Evolutionary conservation across 2,329 filamentous ascomycete genomes (phyloP).

Genomic region (Plenodomus tracheiphilus): DNA sequence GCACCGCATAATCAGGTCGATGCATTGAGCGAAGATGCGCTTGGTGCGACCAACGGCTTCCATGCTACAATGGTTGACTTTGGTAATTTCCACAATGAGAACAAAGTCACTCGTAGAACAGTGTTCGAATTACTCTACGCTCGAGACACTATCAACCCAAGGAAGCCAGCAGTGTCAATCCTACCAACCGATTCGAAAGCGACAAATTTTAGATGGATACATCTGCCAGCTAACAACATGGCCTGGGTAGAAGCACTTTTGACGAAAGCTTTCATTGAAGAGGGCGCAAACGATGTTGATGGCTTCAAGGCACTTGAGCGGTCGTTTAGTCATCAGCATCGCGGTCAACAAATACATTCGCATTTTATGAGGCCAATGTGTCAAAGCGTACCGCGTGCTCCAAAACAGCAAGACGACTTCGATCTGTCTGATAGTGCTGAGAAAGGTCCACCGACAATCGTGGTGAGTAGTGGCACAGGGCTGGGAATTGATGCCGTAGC

Average conservation of each 20-base stretch:
- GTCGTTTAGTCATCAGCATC: slow-evolving; percentile 65
- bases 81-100: slow-evolving; percentile 42
- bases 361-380: slow-evolving; percentile 66
- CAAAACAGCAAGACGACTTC: slow-evolving; percentile 36
- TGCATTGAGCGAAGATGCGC: slow-evolving; percentile 36
- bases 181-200: slow-evolving; percentile 46
- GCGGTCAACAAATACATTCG: slow-evolving; percentile 61
- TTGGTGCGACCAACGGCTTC: slow-evolving; percentile 43
- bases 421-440: slow-evolving; percentile 40
- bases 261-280: slow-evolving; percentile 67
- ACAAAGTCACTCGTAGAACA: slow-evolving; percentile 35
- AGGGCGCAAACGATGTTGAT: slow-evolving; percentile 64
- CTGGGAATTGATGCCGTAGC: slow-evolving; percentile 29
- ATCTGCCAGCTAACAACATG: slow-evolving; percentile 55
- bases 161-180: slow-evolving; percentile 42
- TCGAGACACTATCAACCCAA: slow-evolving; percentile 34
- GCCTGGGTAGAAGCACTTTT: slow-evolving; percentile 66
- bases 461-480: slow-evolving; percentile 28
- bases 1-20: slow-evolving; percentile 49
- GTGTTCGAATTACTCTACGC: slow-evolving; percentile 44
- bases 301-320: slow-evolving; percentile 65
- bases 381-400: slow-evolving; percentile 50
- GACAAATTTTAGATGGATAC: slow-evolving; percentile 51
- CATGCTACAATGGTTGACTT: slow-evolving; percentile 47
- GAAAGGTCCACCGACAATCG: slow-evolving; percentile 32